Conservation (phyloP, 1,139 yeast species). For the Casaregolazyma lundiana region DNA sequence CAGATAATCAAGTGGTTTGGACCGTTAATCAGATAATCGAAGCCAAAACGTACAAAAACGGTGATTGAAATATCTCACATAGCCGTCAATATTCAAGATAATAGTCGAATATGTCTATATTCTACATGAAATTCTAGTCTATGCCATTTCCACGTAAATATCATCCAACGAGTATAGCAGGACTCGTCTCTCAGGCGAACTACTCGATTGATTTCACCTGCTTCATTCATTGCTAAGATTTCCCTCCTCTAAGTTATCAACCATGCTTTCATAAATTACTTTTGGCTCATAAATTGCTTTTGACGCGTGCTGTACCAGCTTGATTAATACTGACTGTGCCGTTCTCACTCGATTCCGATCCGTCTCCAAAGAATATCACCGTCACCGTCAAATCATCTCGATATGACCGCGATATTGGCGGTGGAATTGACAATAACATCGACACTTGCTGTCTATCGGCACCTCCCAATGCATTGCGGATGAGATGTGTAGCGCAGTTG, state of each 20-base stretch:
- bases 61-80: no score
- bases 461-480: conserved; percentile 91
- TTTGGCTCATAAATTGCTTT: conserved; percentile 19
- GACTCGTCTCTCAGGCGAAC: no score
- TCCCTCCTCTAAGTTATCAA: background rate
- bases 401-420: conserved; percentile 85
- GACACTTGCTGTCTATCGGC: conserved; percentile 77
- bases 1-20: no score
- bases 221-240: background rate
- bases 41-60: no score
- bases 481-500: conserved; percentile 87
- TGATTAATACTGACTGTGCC: conserved; percentile 31
- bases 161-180: no score
- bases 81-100: no score
- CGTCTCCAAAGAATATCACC: conserved; percentile 81
- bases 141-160: no score
- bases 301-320: conserved; percentile 26
- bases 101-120: no score
- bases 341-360: conserved; percentile 22
- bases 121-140: no score
- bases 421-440: conserved; percentile 87
- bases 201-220: no score
- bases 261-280: conserved; percentile 3
- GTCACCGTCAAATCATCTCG: conserved; percentile 96
- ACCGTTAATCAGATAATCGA: no score